Conservation (phyloP, 1,284 basidiomycete species). For the Trichosporon asahii region DNA sequence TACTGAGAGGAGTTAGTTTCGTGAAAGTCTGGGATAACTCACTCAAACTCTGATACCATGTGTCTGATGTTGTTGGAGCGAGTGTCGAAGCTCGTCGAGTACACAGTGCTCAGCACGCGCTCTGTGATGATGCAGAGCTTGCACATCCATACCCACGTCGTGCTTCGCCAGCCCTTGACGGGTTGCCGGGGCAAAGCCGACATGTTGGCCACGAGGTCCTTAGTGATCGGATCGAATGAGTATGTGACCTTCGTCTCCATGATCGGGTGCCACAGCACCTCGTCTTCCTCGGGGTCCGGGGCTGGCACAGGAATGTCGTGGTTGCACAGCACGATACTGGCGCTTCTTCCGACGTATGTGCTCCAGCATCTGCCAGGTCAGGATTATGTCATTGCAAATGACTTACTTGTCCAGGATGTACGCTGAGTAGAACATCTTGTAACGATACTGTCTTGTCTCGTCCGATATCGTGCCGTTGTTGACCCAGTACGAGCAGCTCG, state of each 20-base stretch:
- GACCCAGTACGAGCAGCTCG: constrained; percentile 36
- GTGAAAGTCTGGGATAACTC: too few species aligned
- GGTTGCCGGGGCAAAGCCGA: constrained; percentile 13
- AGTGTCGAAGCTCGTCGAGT: constrained; percentile 22
- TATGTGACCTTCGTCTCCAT: constrained; percentile 14
- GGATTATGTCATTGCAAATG: neutral
- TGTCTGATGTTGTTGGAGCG: constrained; percentile 18
- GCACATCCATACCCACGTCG: constrained; percentile 27
- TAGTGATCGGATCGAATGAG: constrained; percentile 15
- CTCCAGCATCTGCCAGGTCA: constrained; percentile 27
- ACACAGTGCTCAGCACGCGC: constrained; percentile 23
- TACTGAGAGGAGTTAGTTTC: constrained; percentile 12
- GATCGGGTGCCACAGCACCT: constrained; percentile 24
- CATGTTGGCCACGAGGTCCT: constrained; percentile 14
- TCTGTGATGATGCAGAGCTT: constrained; percentile 27
- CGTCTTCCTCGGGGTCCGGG: constrained; percentile 24
- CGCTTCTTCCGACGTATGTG: constrained; percentile 33
- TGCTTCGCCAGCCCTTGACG: constrained; percentile 24
- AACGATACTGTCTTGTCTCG: constrained; percentile 28
- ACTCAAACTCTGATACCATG: constrained; percentile 23
- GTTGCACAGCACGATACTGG: constrained; percentile 19
- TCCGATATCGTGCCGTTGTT: constrained; percentile 32
- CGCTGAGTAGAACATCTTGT: constrained; percentile 31
- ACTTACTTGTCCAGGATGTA: constrained; percentile 36
- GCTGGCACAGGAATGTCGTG: constrained; percentile 27